phyloP scores from a whole-genome alignment of 257 asterid species.

The Solanum corneliomulleri region DNA sequence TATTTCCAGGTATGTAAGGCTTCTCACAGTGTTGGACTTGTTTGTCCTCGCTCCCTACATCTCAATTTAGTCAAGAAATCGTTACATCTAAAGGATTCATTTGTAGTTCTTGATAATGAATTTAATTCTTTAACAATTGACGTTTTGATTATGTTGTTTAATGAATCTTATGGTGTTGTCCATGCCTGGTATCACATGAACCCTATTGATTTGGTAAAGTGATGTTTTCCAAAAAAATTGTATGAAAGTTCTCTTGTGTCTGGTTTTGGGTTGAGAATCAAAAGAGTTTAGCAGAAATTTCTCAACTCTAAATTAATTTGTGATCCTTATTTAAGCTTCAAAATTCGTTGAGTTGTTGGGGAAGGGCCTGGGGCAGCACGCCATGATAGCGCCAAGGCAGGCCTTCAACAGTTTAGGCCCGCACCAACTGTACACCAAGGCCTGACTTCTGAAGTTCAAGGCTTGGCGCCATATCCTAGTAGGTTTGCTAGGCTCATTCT shows the following conservation, averaged over 20 bases:
- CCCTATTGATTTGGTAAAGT: not conserved
- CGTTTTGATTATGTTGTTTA: too few relatives aligned
- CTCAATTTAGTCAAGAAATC: not conserved
- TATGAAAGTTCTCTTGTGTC: not conserved
- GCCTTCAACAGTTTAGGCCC: not conserved
- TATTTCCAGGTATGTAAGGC: not conserved
- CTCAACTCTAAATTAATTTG: not conserved
- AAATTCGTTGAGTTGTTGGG: not conserved
- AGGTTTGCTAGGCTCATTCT: not conserved
- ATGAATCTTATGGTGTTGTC: not conserved
- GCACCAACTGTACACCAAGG: not conserved
- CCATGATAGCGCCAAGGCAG: not conserved
- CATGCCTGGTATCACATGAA: not conserved
- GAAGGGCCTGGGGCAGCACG: not conserved
- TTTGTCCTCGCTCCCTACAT: not conserved
- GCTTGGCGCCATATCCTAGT: not conserved
- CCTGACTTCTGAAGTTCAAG: too few relatives aligned
- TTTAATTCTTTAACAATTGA: too few relatives aligned
- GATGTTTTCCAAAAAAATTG: not conserved
- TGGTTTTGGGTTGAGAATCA: not conserved
- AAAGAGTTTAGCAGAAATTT: not conserved
- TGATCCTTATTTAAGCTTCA: not conserved
- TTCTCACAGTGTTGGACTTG: not conserved
- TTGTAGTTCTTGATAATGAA: not conserved
- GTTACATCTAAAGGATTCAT: not conserved